Evolutionary conservation across 139 green algal species (phyloP), one percentile per base, ranked within the genome.

Genomic region (Tetraselmis chui): DNA sequence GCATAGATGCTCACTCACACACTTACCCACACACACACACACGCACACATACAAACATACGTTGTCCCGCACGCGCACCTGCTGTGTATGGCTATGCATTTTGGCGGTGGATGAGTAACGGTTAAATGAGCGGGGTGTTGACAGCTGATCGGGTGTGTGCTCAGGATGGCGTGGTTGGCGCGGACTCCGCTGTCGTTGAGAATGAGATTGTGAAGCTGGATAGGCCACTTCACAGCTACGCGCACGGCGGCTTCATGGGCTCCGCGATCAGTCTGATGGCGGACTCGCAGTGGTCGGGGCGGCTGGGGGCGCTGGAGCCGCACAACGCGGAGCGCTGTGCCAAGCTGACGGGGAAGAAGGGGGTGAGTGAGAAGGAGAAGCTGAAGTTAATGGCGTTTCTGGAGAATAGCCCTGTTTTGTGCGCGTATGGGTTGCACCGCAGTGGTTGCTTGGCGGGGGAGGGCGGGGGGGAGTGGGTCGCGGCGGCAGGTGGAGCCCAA

Each of bases 361-460:
- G n/a, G 26, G 59, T 30, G 23, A 79, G 75, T 26, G 24, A 28
- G 24, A 78, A 67, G 28, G 76, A 86, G 76, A 74, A 80, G 77
- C 76, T 87, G 30, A 58, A 32, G 23, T 76, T 90, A 25, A 91
- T 91, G 86, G 75, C 79, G 23, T 30, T 82, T 18, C 84, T 92
- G 76, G 89, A 93, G 78, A 93, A 93, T 82, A 86, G 77, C 32
- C 88, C 89, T 1, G 83, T 92, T 32, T 81, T 93, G 83, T 91
- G 88, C 29, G 89, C 89, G 2, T 93, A 93, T 28, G 89, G 89
- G 2, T 77, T 90, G 0, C 76, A 85, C 2, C 28, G 86, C 23
- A 32, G 23, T 2, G 81, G 81, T 27, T 30, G 76, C 74, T 76
- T 78, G 0, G 25, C 27, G 0, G 26, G 24, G 28, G 0, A 27